Evolutionary conservation across 371 early-diverging fungal genomes (phyloP), one percentile per base, ranked within the genome.

Genomic region (Parasitella parasitica): DNA sequence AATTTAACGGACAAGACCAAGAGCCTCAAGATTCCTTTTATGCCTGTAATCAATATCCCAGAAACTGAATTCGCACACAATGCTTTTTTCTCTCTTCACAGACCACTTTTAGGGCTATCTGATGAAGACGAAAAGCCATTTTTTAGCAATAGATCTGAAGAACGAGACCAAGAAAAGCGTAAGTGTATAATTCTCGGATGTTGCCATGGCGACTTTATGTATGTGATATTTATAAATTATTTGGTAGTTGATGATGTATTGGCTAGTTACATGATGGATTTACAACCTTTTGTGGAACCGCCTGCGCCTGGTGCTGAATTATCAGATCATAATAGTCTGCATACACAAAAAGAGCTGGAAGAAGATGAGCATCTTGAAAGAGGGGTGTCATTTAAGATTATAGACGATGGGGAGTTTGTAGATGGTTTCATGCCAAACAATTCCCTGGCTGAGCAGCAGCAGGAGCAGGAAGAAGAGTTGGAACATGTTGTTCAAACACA

Each of bases 1-100:
- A 46, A 46, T 46, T 46, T 24, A 46, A 13, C 46, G 24, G 46
- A 46, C 8, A 46, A 46, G 12, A 24, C 46, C 20, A 46, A 46
- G 4, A 46, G 24, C 24, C 2, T 9, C 54, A 59, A 56, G 27
- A 57, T 59, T 24, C 59, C 76, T 3, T 75, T 80, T 69, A 70
- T 81, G 69, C 77, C 82, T 28, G 82, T 81, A 7, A 70, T 81
- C 61, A 81, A 79, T 59, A 77, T 81, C 52, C 82, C 82, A 5
- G 71, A 79, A 56, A 71, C 65, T 15, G 82, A 81, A 56, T 69
- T 81, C 37, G 79, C 79, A 26, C 75, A 78, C 46, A 71, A 78
- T 64, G 71, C 79, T 4, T 81, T 81, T 57, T 81, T 81, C 50
- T 75, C 82, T 9, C 69, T 81, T 34, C 72, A 81, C 63, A 57